A percentile compares a stretch with the other conserved stretches of the same genome.
Evolutionary conservation across 192 early-diverging fungal genomes (phyloP).

Genomic region (Coemansia sp.): DNA sequence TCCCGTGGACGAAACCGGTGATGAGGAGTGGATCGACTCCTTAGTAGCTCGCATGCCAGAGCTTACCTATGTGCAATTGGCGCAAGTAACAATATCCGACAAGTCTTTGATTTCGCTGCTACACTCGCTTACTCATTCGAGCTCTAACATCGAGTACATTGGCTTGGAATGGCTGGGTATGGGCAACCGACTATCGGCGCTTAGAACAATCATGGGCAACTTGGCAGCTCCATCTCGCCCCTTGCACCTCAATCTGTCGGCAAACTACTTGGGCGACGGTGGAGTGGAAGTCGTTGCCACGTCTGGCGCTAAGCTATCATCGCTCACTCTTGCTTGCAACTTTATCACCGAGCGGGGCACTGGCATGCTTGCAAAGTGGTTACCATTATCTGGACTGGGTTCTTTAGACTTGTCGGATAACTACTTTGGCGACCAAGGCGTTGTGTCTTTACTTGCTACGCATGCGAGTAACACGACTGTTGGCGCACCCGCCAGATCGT

Average conservation of each 20-base stretch:
- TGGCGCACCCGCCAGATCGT: background rate
- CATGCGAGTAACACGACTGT: background rate
- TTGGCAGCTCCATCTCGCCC: slow-evolving; percentile 1
- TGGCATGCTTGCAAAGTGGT: slow-evolving; percentile 38
- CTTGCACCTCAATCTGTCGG: slow-evolving; percentile 44
- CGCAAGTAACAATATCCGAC: slow-evolving; percentile 34
- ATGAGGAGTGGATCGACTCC: slow-evolving; percentile 16
- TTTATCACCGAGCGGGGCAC: slow-evolving; percentile 51
- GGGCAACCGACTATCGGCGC: slow-evolving; percentile 32
- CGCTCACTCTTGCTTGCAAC: slow-evolving; percentile 47
- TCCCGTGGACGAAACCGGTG: background rate
- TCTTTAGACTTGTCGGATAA: slow-evolving; percentile 46
- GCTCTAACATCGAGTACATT: slow-evolving; percentile 34
- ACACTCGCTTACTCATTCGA: slow-evolving; percentile 16
- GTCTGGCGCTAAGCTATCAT: slow-evolving; percentile 24
- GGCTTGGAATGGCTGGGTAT: slow-evolving; percentile 50
- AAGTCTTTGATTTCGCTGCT: slow-evolving; percentile 20
- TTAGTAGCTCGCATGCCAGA: slow-evolving; percentile 27
- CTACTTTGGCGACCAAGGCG: slow-evolving; percentile 52
- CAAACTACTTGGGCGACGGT: slow-evolving; percentile 46
- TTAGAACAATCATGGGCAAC: slow-evolving; percentile 27
- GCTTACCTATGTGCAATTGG: slow-evolving; percentile 38
- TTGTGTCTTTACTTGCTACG: slow-evolving; percentile 25
- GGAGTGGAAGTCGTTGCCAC: slow-evolving; percentile 31
- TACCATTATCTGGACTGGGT: slow-evolving; percentile 26